phyloP scores from a whole-genome alignment of 2,329 filamentous ascomycete genomes.

The Colletotrichum ledebouriae region DNA sequence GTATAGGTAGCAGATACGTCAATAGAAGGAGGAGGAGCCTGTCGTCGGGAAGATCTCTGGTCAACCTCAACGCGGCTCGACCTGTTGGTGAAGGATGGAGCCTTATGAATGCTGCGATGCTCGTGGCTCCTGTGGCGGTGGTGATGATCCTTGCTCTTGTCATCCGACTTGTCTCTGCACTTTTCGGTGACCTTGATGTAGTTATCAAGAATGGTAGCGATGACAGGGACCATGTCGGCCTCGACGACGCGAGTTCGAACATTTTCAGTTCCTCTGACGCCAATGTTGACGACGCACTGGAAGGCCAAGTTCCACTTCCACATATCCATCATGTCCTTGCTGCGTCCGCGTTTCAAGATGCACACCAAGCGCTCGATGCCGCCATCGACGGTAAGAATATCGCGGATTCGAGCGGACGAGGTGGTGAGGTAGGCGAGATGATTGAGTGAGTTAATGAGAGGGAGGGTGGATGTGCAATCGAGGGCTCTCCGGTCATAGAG shows the following conservation, averaged over 20 bases:
- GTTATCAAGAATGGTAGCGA: conserved; percentile 97
- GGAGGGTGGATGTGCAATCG: conserved; percentile 97
- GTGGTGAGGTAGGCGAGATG: conserved; percentile 98
- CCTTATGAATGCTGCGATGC: conserved; percentile 62
- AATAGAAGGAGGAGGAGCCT: conserved; percentile 82
- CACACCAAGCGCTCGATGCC: conserved; percentile 96
- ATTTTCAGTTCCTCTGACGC: conserved; percentile 92
- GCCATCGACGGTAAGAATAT: conserved; percentile 98
- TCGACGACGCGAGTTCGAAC: conserved; percentile 96
- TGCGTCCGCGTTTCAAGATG: conserved; percentile 97
- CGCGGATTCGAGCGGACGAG: conserved; percentile 95
- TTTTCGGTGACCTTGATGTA: conserved; percentile 98
- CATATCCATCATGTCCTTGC: conserved; percentile 99
- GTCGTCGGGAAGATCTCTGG: conserved; percentile 76
- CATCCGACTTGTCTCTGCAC: conserved; percentile 87
- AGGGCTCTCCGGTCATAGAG: conserved; percentile 97
- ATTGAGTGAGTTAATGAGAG: conserved; percentile 98
- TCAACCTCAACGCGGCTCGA: conserved; percentile 68
- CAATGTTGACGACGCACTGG: conserved; percentile 99
- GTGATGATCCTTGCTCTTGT: conserved; percentile 78
- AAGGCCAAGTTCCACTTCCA: conserved; percentile 99
- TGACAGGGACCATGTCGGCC: conserved; percentile 98
- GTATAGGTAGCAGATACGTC: conserved; percentile 62
- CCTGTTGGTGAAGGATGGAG: conserved; percentile 67
- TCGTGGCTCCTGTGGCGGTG: conserved; percentile 65